Percentiles rank a stretch among this genome's conserved stretches.
phyloP scores from a whole-genome alignment of 768 basidiomycete genomes.

The Boletus rufocinnamomeus region DNA sequence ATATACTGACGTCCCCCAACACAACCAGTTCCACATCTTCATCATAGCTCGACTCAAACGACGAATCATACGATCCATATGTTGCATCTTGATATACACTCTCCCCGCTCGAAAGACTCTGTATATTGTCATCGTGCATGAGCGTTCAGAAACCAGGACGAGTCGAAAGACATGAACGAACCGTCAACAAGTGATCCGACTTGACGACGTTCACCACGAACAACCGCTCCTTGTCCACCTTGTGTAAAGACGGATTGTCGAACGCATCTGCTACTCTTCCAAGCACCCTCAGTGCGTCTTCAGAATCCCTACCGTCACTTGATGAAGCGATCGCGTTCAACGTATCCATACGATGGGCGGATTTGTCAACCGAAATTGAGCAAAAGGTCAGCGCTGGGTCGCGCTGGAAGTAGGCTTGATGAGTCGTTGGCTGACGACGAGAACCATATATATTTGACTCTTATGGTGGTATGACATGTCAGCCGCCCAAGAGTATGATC shows the following conservation, averaged over 20 bases:
- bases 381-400: not conserved
- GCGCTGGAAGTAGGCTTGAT: not conserved
- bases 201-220: constrained; percentile 28
- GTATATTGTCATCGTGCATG: no score
- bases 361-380: no score
- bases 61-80: constrained; percentile 11
- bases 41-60: constrained; percentile 19
- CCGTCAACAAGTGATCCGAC: constrained; percentile 23
- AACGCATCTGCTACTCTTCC: constrained; percentile 34
- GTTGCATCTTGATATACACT: constrained; percentile 6
- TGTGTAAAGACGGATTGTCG: constrained; percentile 24
- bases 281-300: constrained; percentile 27
- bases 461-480: constrained; percentile 14
- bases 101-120: constrained; percentile 25
- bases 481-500: constrained; percentile 12
- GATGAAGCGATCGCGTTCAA: not conserved
- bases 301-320: not conserved
- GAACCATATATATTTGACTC: not conserved
- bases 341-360: constrained; percentile 10
- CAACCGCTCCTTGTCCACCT: constrained; percentile 22
- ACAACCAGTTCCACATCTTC: constrained; percentile 22
- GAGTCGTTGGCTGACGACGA: constrained; percentile 12
- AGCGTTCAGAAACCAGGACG: not conserved
- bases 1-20: constrained; percentile 11
- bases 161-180: constrained; percentile 9